Base-by-base conservation (phyloP, 306 rosid genomes). In the Leucaena leucocephala region DNA sequence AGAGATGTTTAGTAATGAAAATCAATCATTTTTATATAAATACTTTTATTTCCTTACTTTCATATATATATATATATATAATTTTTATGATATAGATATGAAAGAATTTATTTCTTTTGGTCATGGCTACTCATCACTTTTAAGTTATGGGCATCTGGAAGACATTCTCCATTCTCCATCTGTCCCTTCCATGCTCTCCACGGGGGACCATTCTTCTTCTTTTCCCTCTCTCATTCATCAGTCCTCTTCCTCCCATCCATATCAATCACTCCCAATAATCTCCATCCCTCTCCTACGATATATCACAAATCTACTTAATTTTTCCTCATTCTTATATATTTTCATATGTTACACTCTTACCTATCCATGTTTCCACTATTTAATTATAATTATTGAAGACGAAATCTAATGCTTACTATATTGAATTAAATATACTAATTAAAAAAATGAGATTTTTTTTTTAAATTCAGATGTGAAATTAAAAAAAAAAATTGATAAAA, bases 191-290 rank as follows among this genome's bases (percentile, higher is more conserved):
- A 34, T 67, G 33, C 54, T 46, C 21, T 36, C 54, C 4, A 43
- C 27, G 72, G 84, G 85, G 88, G 88, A 78, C 88, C 88, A 81
- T 44, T 16, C 27, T 72, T 42, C 27, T 62, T 12, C 4, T 33
- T 61, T 33, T 27, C 6, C 65, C 16, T 5, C 27, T 27, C 67
- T 5, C 21, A 58, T 58, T 58, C 64, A 22, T 6, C 34, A 27
- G 27, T 6, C 5, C 64, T 57, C 36, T 19, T 9, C 14, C 12
- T 36, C 46, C 68, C 34, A 27, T 74, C 64, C 45, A 33, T 16
- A 57, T 75, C 52, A 69, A 19, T 43, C 55, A 33, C 59, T n/a
- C 59, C 11, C 59, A 17, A 27, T 27, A 27, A 52, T 52, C 27
- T 17, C 59, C 8, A 52, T 52, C 59, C 57, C 59, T 52, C 59